phyloP scores from a whole-genome alignment of 345 rosid genomes.

The Corymbia maculata region DNA sequence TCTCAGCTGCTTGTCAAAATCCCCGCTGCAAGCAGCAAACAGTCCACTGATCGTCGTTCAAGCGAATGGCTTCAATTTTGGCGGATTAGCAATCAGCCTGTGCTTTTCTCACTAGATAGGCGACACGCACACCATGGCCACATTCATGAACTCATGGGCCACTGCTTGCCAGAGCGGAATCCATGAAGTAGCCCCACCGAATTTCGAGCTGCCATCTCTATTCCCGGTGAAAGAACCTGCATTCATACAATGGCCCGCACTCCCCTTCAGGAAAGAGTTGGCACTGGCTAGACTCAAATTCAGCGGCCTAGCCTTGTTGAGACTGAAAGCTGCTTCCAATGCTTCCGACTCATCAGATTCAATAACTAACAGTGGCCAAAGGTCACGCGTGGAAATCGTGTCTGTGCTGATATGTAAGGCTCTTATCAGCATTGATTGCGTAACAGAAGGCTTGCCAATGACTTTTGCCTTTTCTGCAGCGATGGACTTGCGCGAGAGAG shows the following conservation, averaged over 20 bases:
- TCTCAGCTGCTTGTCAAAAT: not conserved
- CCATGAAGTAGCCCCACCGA: not conserved
- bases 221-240: not conserved
- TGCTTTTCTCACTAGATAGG: not conserved
- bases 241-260: no score
- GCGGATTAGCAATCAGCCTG: not conserved
- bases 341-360: not conserved
- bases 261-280: not conserved
- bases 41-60: not conserved
- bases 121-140: not conserved
- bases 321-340: not conserved
- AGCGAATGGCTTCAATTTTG: not conserved
- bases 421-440: not conserved
- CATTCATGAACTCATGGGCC: not conserved
- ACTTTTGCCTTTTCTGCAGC: not conserved
- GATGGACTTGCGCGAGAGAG: not conserved
- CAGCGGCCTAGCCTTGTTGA: not conserved
- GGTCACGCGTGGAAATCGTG: constrained; percentile 5
- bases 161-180: not conserved
- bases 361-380: not conserved
- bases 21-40: no score
- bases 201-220: not conserved
- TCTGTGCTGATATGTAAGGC: constrained; percentile 8
- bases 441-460: not conserved
- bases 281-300: not conserved